Base-by-base conservation (phyloP, 805 yeast species). In the Tanozyma kutaoensis region DNA sequence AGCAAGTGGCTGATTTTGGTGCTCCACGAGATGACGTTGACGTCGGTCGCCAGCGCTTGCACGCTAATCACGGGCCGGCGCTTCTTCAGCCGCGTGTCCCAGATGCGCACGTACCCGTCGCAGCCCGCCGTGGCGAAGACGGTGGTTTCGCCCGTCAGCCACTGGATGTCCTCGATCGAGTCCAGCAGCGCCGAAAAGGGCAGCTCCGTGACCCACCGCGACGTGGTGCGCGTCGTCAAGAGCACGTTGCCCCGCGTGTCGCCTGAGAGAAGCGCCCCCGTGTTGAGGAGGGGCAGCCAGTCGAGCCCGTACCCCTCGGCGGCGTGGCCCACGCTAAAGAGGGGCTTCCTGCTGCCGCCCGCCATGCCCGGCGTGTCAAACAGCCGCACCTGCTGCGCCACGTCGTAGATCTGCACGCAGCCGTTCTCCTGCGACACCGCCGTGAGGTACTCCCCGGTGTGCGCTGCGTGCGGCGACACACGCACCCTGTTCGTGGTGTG, bases 11-110 rank as follows among this genome's bases (percentile, higher is more conserved):
- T 76, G 38, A 86, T 77, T 48, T 80, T 79, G 35, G 69, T 70
- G 56, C 88, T 81, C 98, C 98, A 91, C 28, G 95, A 81, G 49
- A 91, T 78, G 29, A 91, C 98, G 45, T 91, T 91, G 37, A 91
- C 81, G 51, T 91, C 98, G 1, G 81, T 62, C 14, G 61, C 55
- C 10, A 94, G 73, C 0, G 95, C 97, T 30, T 55, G 62, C 20
- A 84, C 84, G 22, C 84, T 76, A 33, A 91, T 59, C 3, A 95
- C 94, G 1, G 96, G 94, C 59, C 72, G 75, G 50, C 84, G 94
- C 46, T 81, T 77, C 57, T 82, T 81, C 28, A 93, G 79, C 52
- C 98, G 71, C 3, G 94, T 84, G 52, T 91, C 98, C 98, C 98
- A 91, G 42, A 91, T 80, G 40, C 95, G 71, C 23, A 88, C 71